Evolutionary conservation across 495 filamentous ascomycete genomes (phyloP), one percentile per base, ranked within the genome.

Genomic region (Amniculicola lignicola): DNA sequence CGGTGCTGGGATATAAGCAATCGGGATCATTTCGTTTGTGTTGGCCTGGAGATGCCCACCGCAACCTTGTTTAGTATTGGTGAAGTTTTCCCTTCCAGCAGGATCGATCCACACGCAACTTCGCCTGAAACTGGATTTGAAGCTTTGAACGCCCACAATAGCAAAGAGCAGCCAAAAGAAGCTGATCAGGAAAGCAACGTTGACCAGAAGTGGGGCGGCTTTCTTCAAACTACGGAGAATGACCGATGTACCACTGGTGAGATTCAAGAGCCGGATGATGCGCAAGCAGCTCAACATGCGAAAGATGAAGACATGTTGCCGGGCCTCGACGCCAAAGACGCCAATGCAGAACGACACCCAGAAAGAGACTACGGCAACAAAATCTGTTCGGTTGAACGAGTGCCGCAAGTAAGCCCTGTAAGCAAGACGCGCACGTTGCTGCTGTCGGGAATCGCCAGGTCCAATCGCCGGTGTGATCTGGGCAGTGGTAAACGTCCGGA

Each of bases 121-220:
- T 27, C 93, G 85, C 61, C 84, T 80, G 24, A 96, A 74, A 66
- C 93, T 97, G 6, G 90, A 87, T 70, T 99, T 99, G 79, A 99
- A 99, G 70, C 87, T 93, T 70, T 99, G 93, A 14, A 97, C 85
- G 1, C 94, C 93, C 37, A 97, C 81, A 59, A 99, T 95, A 24
- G 92, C 94, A 72, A 99, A 99, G 6, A 99, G 75, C 37, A 99
- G 84, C 93, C 93, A 99, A 69, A 99, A 99, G 73, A 99, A 99
- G 22, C 89, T 84, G 67, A 99, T 94, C 14, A 99, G 76, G 65
- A 99, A 95, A 4, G 88, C 90, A 28, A 99, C 94, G 57, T 96
- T 87, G 31, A 94, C 84, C n/a, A 99, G 83, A 38, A 95, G 75
- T 14, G 93, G 93, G 0, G 91, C 89, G 2, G 93, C 91, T 67